Evolutionary conservation across 2,329 filamentous ascomycete genomes (phyloP).

Genomic region (Cadophora luteo-olivacea): DNA sequence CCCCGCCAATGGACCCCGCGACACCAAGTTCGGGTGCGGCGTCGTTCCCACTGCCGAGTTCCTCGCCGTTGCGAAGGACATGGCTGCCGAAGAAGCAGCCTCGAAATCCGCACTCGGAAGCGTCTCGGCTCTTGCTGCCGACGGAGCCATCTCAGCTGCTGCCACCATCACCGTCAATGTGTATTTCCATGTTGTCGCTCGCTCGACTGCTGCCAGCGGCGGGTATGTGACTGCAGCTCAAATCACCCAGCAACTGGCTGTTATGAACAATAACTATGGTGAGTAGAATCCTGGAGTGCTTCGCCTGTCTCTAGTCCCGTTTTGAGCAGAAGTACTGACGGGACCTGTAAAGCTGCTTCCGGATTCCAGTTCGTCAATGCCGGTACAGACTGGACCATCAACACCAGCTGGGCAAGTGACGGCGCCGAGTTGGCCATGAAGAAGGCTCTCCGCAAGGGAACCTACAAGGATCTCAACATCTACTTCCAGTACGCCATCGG

Average conservation of each 20-base stretch:
- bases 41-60: constrained; percentile 36
- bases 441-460: constrained; percentile 50
- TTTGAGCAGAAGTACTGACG: no score
- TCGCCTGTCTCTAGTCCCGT: no score
- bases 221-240: constrained; percentile 40
- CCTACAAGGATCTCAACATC: constrained; percentile 44
- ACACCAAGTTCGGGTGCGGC: constrained; percentile 29
- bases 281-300: background rate
- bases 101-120: background rate
- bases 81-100: constrained; percentile 28
- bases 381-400: constrained; percentile 44
- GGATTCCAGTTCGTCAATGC: constrained; percentile 43
- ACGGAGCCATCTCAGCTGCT: constrained; percentile 16
- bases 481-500: constrained; percentile 41
- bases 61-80: constrained; percentile 25
- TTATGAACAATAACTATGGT: constrained; percentile 33
- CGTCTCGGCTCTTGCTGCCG: constrained; percentile 12
- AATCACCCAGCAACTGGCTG: constrained; percentile 38
- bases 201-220: constrained; percentile 31
- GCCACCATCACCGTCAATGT: constrained; percentile 40
- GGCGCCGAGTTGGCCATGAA: constrained; percentile 52
- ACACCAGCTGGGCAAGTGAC: constrained; percentile 44
- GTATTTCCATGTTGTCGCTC: constrained; percentile 47
- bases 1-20: constrained; percentile 25
- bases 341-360: constrained; percentile 24